These are phyloP conservation scores for Bipolaris zeicola DNA, from an alignment of 2,329 filamentous ascomycete species.

Conservation along the genomic window DNA sequence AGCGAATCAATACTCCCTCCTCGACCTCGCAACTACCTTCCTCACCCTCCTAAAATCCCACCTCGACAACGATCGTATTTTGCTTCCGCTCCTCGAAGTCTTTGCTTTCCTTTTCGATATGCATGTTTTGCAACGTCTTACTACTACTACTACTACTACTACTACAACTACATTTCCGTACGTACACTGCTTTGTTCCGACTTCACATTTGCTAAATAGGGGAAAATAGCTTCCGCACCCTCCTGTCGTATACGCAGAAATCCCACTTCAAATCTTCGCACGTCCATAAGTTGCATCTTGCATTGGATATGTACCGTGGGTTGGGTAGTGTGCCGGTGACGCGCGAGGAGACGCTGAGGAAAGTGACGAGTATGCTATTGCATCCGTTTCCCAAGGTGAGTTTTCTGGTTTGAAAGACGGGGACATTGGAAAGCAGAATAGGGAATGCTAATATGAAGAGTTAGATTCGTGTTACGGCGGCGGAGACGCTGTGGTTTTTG, in stretches of 20 bases:
- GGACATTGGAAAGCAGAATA: too few relatives aligned
- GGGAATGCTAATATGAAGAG: conserved; percentile 2
- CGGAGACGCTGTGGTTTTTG: conserved; percentile 50
- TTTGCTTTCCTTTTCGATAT: conserved; percentile 69
- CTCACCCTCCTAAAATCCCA: conserved; percentile 37
- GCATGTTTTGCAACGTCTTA: conserved; percentile 50
- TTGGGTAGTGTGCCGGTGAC: conserved; percentile 62
- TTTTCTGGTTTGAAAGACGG: too few relatives aligned
- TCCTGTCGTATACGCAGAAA: conserved; percentile 76
- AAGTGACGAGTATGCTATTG: conserved; percentile 72
- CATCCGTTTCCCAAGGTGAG: conserved; percentile 81
- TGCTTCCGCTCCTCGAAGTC: conserved; percentile 78
- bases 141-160: background rate
- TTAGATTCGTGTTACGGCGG: conserved; percentile 46
- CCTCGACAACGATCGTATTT: conserved; percentile 66
- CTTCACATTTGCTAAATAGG: too few relatives aligned
- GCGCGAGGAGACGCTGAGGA: conserved; percentile 64
- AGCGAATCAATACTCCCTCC: conserved; percentile 26
- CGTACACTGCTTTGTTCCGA: too few relatives aligned
- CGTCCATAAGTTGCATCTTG: conserved; percentile 79
- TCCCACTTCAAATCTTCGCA: conserved; percentile 83
- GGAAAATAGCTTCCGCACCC: conserved; percentile 50
- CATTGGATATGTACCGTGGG: conserved; percentile 77
- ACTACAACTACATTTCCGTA: too few relatives aligned
- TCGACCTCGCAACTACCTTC: conserved; percentile 34